Evolutionary conservation across 129 eudicot species (phyloP), one percentile per base, ranked within the genome.

Genomic region (Arctium minus): DNA sequence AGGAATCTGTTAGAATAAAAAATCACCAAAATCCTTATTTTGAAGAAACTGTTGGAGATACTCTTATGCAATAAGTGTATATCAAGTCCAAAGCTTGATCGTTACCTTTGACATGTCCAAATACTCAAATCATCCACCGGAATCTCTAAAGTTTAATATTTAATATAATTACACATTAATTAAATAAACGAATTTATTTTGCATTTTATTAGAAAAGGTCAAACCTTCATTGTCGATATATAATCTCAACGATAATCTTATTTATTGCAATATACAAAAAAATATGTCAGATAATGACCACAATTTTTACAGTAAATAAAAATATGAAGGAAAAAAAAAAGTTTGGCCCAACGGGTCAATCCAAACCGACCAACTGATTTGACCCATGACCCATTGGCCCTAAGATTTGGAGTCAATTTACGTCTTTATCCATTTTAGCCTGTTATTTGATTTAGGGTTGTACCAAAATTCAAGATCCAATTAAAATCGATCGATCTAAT

Each of bases 111-210:
- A 60, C 27, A 29, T 60, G 8, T 29, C 33, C 15, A 67, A 29
- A 67, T 27, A 1, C 4, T 72, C 77, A 80, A 80, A 71, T 33
- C 72, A 71, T 80, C 71, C 37, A 71, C 48, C 22, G 77, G 77
- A 71, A 15, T 17, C 2, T 17, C 30, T 6, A 60, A 17, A 29
- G 29, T 60, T 60, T 18, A 17, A 60, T 60, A 60, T 60, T 22
- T 37, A 62, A 11, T 78, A 62, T 37, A 37, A 64, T 27, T 18
- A 39, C 75, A 67, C 67, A 6, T 35, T 18, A 79, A 36, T 8
- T 17, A 60, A 2, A 35, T 33, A 11, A 79, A 39, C 2, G 44
- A 42, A 33, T 11, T 11, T 22, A 53, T 50, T 0, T 81, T 73
- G 78, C 37, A 53, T 37, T 56, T 50, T 33, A 22, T 15, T 27